Conservation (phyloP, 257 asterid species). For the Solanum medicagineum region DNA sequence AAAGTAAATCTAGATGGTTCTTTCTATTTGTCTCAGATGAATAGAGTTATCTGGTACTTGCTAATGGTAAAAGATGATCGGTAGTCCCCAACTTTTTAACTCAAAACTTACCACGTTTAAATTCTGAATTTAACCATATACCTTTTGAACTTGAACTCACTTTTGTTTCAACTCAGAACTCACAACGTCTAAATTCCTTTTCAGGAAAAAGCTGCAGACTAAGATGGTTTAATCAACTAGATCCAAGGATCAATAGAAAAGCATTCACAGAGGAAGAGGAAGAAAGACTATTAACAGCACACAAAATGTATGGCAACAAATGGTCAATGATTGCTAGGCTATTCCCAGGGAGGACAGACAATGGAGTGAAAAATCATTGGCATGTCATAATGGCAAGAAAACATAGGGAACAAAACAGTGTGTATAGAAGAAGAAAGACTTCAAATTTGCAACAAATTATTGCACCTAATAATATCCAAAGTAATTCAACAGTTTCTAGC, state of each 20-base stretch:
- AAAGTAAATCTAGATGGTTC: not conserved
- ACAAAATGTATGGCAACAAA: conserved; percentile 16
- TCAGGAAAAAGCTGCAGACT: conserved; percentile 18
- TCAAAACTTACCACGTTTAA: not conserved
- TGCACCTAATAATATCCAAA: not conserved
- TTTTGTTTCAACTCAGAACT: not conserved
- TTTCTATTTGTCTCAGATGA: not conserved
- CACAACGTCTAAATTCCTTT: not conserved
- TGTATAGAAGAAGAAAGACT: conserved; percentile 5
- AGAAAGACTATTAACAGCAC: conserved; percentile 8
- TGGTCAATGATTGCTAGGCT: conserved; percentile 18
- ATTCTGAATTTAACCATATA: not conserved
- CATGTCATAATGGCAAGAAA: conserved; percentile 20
- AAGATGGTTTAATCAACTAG: conserved; percentile 23
- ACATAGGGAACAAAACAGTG: conserved; percentile 8
- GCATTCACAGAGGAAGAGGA: conserved; percentile 19
- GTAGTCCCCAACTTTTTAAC: not conserved
- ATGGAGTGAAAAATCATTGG: conserved; percentile 20
- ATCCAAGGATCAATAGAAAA: conserved; percentile 11
- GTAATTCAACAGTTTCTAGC: conserved; percentile 5
- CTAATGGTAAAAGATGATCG: not conserved
- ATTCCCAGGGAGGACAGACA: conserved; percentile 16
- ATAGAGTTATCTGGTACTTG: not conserved
- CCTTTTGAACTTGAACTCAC: not conserved
- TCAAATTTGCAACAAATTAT: not conserved